These are phyloP conservation scores for Naegleria gruberi DNA, from an alignment of 208 protist genomes.

Conservation along the genomic window DNA sequence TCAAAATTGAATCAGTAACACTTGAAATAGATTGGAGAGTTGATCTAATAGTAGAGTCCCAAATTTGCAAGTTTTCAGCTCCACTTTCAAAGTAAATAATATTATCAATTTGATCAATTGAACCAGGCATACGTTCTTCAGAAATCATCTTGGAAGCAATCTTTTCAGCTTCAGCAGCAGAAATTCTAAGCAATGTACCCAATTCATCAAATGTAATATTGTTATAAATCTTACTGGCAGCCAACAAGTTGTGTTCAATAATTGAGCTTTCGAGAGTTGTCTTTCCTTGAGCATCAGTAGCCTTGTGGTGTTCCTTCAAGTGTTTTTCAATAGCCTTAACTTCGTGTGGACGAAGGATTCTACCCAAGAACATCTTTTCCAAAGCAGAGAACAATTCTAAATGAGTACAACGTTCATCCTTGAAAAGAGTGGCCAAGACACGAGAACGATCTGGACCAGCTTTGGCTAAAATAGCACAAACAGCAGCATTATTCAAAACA, in stretches of 20 bases:
- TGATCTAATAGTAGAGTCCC: neutral
- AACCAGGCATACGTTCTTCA: constrained; percentile 62
- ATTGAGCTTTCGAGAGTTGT: constrained; percentile 40
- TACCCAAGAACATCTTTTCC: constrained; percentile 31
- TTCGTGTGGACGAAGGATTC: constrained; percentile 43
- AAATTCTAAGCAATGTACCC: constrained; percentile 64
- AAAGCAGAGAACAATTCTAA: constrained; percentile 35
- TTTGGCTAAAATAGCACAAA: constrained; percentile 72
- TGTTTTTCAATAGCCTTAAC: constrained; percentile 40
- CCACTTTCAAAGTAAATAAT: constrained; percentile 59
- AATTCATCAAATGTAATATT: constrained; percentile 82
- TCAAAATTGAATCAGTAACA: neutral
- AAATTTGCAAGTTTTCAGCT: neutral
- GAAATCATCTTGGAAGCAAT: constrained; percentile 74
- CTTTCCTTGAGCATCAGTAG: constrained; percentile 28
- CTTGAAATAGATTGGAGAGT: neutral
- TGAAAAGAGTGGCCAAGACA: constrained; percentile 64
- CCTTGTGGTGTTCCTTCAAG: constrained; percentile 45
- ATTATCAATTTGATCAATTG: constrained; percentile 62
- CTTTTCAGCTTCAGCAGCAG: constrained; percentile 53
- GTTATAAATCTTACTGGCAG: constrained; percentile 71
- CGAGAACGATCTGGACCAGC: constrained; percentile 70
- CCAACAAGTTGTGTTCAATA: constrained; percentile 83
- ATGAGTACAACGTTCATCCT: constrained; percentile 55
- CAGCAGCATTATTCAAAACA: constrained; percentile 52